Evolutionary conservation across 2,329 filamentous ascomycete genomes (phyloP).

Genomic region (Colletotrichum falcatum): DNA sequence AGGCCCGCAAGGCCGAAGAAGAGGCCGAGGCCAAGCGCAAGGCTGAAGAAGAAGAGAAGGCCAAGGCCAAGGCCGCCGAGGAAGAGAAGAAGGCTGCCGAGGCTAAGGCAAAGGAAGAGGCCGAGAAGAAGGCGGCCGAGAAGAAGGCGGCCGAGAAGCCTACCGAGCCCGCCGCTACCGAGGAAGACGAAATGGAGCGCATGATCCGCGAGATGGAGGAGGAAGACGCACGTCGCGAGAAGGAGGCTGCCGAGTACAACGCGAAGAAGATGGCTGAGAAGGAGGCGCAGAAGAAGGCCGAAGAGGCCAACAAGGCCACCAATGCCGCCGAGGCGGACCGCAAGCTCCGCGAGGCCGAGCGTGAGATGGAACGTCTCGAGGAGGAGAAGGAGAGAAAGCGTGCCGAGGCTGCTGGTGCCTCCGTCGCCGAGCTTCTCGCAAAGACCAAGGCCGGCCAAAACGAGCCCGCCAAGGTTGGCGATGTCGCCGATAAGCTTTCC

Average conservation of each 20-base stretch:
- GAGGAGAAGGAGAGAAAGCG: conserved; percentile 75
- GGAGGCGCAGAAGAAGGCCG: conserved; percentile 61
- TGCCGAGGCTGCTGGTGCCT: conserved; percentile 59
- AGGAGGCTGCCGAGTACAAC: conserved; percentile 55
- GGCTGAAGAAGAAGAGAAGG: conserved; percentile 47
- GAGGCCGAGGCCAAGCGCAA: conserved; percentile 56
- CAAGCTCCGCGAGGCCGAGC: conserved; percentile 78
- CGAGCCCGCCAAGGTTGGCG: conserved; percentile 52
- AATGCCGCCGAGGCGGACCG: conserved; percentile 69
- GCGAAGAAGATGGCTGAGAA: conserved; percentile 58
- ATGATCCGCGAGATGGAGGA: conserved; percentile 74
- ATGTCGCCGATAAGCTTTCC: conserved; percentile 62
- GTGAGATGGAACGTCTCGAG: conserved; percentile 78
- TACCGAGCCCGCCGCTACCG: conserved; percentile 54
- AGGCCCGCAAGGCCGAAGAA: conserved; percentile 40
- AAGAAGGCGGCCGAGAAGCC: conserved; percentile 45
- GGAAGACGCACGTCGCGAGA: conserved; percentile 62
- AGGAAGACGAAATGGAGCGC: conserved; percentile 69
- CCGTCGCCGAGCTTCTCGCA: conserved; percentile 65
- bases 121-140: conserved; percentile 42
- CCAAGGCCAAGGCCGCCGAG: conserved; percentile 49
- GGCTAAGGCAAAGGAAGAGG: conserved; percentile 48
- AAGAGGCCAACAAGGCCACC: conserved; percentile 61
- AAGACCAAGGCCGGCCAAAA: conserved; percentile 52
- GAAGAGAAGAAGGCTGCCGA: conserved; percentile 47